Conservation (phyloP, 441 rosid genomes). For the Jatropha multifida region DNA sequence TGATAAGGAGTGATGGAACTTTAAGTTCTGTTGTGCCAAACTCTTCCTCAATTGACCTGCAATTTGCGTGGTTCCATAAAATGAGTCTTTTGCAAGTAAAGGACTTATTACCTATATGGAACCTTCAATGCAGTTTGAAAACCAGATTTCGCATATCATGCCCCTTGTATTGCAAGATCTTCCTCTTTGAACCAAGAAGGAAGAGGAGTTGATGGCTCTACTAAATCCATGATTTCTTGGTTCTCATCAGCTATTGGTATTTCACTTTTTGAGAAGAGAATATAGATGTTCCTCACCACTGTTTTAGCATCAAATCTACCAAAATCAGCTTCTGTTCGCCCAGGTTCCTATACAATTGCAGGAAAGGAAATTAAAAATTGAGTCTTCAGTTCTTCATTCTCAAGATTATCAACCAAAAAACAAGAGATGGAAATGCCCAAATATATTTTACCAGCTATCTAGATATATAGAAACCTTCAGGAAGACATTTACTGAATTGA, state of each 20-base stretch:
- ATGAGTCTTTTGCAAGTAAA: no score
- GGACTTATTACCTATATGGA: constrained; percentile 48
- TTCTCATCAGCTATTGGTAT: constrained; percentile 50
- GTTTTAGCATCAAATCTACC: constrained; percentile 55
- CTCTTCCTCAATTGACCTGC: constrained; percentile 35
- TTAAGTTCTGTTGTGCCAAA: constrained; percentile 25
- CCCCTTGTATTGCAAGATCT: constrained; percentile 34
- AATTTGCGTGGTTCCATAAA: neutral
- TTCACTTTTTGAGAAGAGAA: constrained; percentile 48
- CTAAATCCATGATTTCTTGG: constrained; percentile 54
- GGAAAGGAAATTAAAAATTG: neutral
- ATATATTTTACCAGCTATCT: constrained; percentile 43
- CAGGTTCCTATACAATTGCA: constrained; percentile 36
- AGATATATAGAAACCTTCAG: constrained; percentile 48
- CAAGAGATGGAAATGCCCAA: neutral
- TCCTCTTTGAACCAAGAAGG: constrained; percentile 37
- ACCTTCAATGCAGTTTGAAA: constrained; percentile 52
- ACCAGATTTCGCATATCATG: constrained; percentile 52
- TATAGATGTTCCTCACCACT: constrained; percentile 46
- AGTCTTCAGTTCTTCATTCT: neutral
- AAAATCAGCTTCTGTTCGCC: constrained; percentile 64
- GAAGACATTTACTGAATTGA: constrained; percentile 26
- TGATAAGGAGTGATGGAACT: constrained; percentile 45
- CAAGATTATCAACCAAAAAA: no score
- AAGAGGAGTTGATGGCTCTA: neutral